A percentile compares a stretch with the other conserved stretches of the same genome.
phyloP scores from a whole-genome alignment of 345 rosid species.

The Citrus inodora region DNA sequence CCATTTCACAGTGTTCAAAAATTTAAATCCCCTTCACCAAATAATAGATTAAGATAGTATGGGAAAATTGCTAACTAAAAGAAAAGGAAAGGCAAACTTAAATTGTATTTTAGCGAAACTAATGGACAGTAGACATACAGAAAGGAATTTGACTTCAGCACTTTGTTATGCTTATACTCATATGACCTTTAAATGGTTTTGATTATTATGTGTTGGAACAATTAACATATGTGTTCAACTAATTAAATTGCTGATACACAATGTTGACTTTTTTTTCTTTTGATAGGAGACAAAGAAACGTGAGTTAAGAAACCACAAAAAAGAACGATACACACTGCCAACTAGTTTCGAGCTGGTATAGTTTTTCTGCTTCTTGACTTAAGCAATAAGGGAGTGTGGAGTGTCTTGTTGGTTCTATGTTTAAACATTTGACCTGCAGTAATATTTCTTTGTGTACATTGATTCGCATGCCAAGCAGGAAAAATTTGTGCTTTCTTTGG shows the following conservation, averaged over 20 bases:
- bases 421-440: background rate
- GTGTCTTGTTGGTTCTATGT: background rate
- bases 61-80: background rate
- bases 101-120: background rate
- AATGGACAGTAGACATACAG: background rate
- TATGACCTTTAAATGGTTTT: background rate
- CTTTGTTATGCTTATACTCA: background rate
- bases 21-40: background rate
- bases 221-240: background rate
- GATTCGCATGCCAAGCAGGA: constrained; percentile 42
- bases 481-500: constrained; percentile 52
- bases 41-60: background rate
- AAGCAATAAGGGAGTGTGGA: background rate
- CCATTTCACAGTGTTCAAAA: background rate
- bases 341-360: background rate
- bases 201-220: background rate
- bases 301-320: too few species aligned
- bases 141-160: background rate
- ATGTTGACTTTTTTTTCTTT: too few species aligned
- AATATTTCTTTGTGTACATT: background rate
- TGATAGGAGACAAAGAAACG: too few species aligned
- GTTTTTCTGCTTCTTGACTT: background rate
- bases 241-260: background rate
- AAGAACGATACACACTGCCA: background rate
- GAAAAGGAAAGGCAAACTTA: background rate